Percentiles rank a stretch among this genome's conserved stretches.
Evolutionary conservation across 306 rosid species (phyloP).

Genomic region (Carpinus viminea): DNA sequence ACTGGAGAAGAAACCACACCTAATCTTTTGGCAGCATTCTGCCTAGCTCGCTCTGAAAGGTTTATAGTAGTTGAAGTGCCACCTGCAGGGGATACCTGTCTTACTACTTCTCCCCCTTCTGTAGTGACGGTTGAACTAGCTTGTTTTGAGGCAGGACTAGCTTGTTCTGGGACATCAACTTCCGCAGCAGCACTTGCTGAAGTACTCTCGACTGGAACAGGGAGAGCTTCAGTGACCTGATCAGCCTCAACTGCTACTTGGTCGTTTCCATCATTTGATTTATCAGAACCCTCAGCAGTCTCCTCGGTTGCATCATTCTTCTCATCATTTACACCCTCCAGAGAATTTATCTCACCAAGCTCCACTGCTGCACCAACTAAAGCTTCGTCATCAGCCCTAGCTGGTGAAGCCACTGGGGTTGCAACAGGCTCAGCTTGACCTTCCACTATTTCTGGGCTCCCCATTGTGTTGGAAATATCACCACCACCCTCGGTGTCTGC

Average conservation of each 20-base stretch:
- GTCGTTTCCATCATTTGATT: conserved; percentile 56
- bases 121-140: conserved; percentile 24
- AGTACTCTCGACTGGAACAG: conserved; percentile 33
- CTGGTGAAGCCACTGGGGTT: conserved; percentile 66
- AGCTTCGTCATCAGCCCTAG: conserved; percentile 62
- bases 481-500: conserved; percentile 60
- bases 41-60: conserved; percentile 60
- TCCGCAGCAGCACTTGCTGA: conserved; percentile 42
- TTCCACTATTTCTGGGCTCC: conserved; percentile 56
- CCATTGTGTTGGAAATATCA: conserved; percentile 39
- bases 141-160: conserved; percentile 40
- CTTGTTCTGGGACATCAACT: conserved; percentile 38
- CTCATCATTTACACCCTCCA: conserved; percentile 60
- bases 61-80: conserved; percentile 57
- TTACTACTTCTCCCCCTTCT: conserved; percentile 43
- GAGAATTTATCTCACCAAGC: conserved; percentile 61
- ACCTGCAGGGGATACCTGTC: conserved; percentile 54
- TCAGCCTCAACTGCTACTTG: conserved; percentile 49
- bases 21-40: conserved; percentile 67
- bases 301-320: conserved; percentile 72
- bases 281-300: conserved; percentile 70
- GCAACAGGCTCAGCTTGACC: conserved; percentile 54
- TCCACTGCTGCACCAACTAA: conserved; percentile 36
- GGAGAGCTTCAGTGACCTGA: conserved; percentile 51
- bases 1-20: conserved; percentile 47